These are phyloP conservation scores for Quercus lobata DNA, from an alignment of 331 rosid species.

Conservation along the genomic window DNA sequence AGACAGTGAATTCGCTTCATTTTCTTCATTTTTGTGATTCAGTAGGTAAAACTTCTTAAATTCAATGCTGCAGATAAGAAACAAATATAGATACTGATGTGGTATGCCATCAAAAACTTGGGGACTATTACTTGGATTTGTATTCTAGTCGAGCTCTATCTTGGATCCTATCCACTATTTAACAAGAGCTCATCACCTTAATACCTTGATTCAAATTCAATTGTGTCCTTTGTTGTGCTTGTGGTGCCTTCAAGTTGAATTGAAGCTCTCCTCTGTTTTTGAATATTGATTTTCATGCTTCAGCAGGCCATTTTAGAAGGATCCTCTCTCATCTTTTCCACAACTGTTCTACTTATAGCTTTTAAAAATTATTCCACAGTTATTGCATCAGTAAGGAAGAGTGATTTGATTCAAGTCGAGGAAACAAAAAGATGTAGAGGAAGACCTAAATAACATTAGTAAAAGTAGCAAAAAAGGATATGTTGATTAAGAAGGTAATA, in stretches of 20 bases:
- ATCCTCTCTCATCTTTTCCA: background rate
- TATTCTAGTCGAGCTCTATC: background rate
- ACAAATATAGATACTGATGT: constrained; percentile 5
- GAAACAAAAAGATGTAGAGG: too few relatives aligned
- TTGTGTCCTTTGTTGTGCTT: background rate
- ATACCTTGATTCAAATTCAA: background rate
- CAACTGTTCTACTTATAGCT: background rate
- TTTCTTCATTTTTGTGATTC: background rate
- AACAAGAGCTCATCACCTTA: background rate
- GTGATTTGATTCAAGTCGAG: too few relatives aligned
- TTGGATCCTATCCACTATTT: background rate
- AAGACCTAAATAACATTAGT: too few relatives aligned
- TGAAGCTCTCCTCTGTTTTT: background rate
- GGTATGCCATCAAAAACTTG: background rate
- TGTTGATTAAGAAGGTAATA: too few relatives aligned
- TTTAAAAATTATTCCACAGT: background rate
- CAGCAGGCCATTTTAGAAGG: background rate
- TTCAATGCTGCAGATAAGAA: constrained; percentile 16
- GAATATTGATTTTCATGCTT: background rate
- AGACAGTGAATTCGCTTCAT: background rate
- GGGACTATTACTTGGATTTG: background rate
- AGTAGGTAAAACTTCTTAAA: constrained; percentile 13
- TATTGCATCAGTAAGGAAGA: too few relatives aligned
- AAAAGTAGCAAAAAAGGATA: too few relatives aligned
- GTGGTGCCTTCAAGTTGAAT: background rate